Base-by-base conservation (phyloP, 2,329 filamentous ascomycete species). In the Fusarium pseudograminearum region DNA sequence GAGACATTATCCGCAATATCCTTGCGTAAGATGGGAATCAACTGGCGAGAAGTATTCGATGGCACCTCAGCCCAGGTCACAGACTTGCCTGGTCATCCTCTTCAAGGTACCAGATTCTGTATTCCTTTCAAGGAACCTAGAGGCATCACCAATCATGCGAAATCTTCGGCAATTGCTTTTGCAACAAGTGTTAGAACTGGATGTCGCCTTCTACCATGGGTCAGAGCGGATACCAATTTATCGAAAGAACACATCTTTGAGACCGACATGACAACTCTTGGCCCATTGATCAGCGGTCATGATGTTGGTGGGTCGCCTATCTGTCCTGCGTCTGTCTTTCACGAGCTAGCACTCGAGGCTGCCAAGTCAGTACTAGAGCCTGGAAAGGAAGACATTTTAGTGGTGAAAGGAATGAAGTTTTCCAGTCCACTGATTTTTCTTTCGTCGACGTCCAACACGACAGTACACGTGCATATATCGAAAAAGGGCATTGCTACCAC, bases 271-370 rank as follows among this genome's bases (percentile, higher is more conserved):
- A 12, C 15, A 0, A 53, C 31, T 2, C 46, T 58, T 2, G 40
- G 56, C 8, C 24, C 56, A 4, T 28, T 58, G 14, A 58, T 53
- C 15, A 20, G n/a, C 16, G 56, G 56, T 2, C 47, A 58, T 31
- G 47, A 58, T 38, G 47, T 58, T 11, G 56, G 56, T 4, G 56
- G 56, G 5, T 53, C 40, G 0, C 47, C 47, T 7, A 58, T 53
- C 7, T 58, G 56, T 18, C 56, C 56, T 2, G 56, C 47, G 3
- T 58, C 56, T 14, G 22, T 53, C 2, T 58, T 58, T 52, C 47
- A 58, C n/a, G 56, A 58, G 7, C 24, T 58, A n/a, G 56, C n/a
- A 7, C n/a, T 58, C 7, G 38, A 53, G 15, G 55, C 54, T 8
- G 26, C 26, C 0, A n/a, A 48, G 16, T 16, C 44, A 7, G 8